These are phyloP conservation scores for Podaxis rugospora DNA, from an alignment of 768 basidiomycete genomes.

Conservation along the genomic window DNA sequence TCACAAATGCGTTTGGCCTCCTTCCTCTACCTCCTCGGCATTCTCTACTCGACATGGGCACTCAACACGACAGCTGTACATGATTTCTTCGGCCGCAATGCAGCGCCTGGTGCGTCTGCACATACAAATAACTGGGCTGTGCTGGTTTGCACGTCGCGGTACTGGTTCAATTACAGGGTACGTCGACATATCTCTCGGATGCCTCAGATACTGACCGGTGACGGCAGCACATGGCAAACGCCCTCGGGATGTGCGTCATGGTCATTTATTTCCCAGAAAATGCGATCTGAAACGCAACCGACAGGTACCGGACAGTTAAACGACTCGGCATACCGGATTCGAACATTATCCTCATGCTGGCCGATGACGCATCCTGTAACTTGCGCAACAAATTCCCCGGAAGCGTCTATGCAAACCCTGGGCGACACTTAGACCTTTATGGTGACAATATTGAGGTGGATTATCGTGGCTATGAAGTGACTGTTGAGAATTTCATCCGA, in stretches of 20 bases:
- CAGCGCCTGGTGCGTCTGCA: conserved; percentile 24
- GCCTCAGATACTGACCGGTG: neutral
- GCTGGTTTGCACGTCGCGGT: conserved; percentile 87
- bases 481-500: conserved; percentile 92
- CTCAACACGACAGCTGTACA: conserved; percentile 33
- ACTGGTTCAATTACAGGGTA: conserved; percentile 99
- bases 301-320: conserved; percentile 96
- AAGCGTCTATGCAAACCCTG: conserved; percentile 87
- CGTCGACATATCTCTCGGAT: conserved; percentile 21
- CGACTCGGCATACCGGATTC: conserved; percentile 97
- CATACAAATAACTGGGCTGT: conserved; percentile 99
- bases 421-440: conserved; percentile 81
- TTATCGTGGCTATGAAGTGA: conserved; percentile 97
- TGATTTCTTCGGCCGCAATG: conserved; percentile 44
- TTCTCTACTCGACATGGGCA: conserved; percentile 18
- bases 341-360: conserved; percentile 98
- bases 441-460: conserved; percentile 98
- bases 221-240: conserved; percentile 93
- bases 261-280: neutral
- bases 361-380: conserved; percentile 95
- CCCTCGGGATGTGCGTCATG: conserved; percentile 81
- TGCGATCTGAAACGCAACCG: neutral
- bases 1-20: conserved; percentile 5
- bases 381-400: conserved; percentile 88
- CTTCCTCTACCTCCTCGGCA: conserved; percentile 10